These are phyloP conservation scores for Pythium apleroticum DNA, from an alignment of 352 stramenopile genomes.

Conservation along the genomic window DNA sequence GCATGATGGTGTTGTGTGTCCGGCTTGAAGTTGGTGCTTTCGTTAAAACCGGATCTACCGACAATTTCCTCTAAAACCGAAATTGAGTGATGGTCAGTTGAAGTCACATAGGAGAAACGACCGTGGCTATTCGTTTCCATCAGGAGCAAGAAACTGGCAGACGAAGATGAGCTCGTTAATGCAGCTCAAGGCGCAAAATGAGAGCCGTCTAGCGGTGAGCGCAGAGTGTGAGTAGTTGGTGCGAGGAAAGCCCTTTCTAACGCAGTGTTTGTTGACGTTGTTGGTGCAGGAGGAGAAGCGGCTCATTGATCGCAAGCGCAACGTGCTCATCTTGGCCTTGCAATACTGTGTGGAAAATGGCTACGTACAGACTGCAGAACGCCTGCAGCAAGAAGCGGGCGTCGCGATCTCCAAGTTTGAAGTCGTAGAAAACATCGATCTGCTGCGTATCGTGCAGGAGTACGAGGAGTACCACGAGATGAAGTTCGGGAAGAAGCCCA, in stretches of 20 bases:
- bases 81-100: slow-evolving; percentile 15
- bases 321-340: slow-evolving; percentile 83
- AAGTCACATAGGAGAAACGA: slow-evolving; percentile 7
- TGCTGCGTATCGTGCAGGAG: slow-evolving; percentile 85
- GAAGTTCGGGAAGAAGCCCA: slow-evolving; percentile 89
- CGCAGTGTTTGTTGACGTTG: background rate
- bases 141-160: background rate
- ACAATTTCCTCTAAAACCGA: slow-evolving; percentile 6
- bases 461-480: slow-evolving; percentile 93
- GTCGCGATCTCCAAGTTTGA: slow-evolving; percentile 88
- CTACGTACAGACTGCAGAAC: slow-evolving; percentile 84
- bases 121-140: background rate
- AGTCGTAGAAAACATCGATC: slow-evolving; percentile 92
- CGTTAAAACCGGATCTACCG: slow-evolving; percentile 8
- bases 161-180: slow-evolving; percentile 78
- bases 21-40: slow-evolving; percentile 14
- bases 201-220: slow-evolving; percentile 67
- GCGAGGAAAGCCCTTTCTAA: slow-evolving; percentile 5
- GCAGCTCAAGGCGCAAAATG: slow-evolving; percentile 82
- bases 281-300: slow-evolving; percentile 79
- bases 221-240: background rate
- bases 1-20: slow-evolving; percentile 2
- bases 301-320: slow-evolving; percentile 81
- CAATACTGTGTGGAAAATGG: slow-evolving; percentile 87
- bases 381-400: slow-evolving; percentile 84